Base-by-base conservation (phyloP, 805 yeast genomes). In the Jamesozyma lodderae region DNA sequence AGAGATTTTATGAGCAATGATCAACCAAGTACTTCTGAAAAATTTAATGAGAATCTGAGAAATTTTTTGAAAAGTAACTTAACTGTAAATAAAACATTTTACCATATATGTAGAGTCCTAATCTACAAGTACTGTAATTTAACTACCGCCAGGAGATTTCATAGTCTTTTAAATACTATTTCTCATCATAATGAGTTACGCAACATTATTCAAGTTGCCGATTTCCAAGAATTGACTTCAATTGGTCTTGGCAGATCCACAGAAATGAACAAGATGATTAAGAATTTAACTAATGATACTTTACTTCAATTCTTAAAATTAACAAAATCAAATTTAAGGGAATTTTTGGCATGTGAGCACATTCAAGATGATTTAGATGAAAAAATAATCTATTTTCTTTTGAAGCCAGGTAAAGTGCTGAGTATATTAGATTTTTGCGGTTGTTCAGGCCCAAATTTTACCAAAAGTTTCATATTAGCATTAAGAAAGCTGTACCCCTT, bases 211-310 rank as follows among this genome's bases (percentile, higher is more conserved):
- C 77, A 78, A 48, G 77, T 79, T 37, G 72, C 88, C 49, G 96
- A 87, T 63, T 88, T 87, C 51, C 82, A 83, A 52, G 90, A 83
- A 48, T 81, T 87, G 59, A 86, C 96, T 1, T 79, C 90, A 0
- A 78, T 88, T 35, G 96, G 96, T 0, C 68, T 87, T 34, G 96
- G 96, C 2, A 68, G 96, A 46, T 82, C 96, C 0, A 85, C 83
- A 9, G 72, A 80, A 48, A 87, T 87, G 95, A 88, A 83, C 62
- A 79, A 75, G 59, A 94, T 83, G 60, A 87, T 87, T 49, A 94
- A 87, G 60, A 83, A 84, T 83, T 85, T 87, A 29, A 87, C 95
- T 0, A 68, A 79, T 29, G 63, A 66, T 20, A 87, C 95, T 2
- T 76, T 87, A 18, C 59, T 73, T 33, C 66, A 73, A 17, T 83